Base-by-base conservation (phyloP, 805 yeast species). In the Nadsonia fulvescens region DNA sequence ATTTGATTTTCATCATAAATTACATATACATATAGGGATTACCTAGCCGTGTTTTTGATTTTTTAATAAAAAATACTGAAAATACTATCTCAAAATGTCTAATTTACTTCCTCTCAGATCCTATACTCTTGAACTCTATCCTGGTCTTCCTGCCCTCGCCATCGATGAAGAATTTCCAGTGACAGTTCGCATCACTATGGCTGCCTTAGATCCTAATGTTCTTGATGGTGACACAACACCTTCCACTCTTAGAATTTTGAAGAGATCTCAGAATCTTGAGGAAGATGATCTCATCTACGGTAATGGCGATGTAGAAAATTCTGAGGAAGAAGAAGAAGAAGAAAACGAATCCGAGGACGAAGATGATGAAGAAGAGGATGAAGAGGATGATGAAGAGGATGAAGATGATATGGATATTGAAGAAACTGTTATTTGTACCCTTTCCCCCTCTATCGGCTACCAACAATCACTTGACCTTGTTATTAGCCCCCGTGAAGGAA, bases 401-500 rank as follows among this genome's bases (percentile, higher is more conserved):
- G 73, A 62, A 12, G 71, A 64, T 9, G 83, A 72, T 24, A 77
- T 70, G 29, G 91, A 73, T 28, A 69, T 77, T 44, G 78, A 76
- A 51, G 93, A 79, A 55, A 74, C 60, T 44, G 75, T 82, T 33
- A 58, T 89, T 35, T 76, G 93, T 58, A 89, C 98, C 29, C 64
- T 89, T 37, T 71, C 91, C 29, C 96, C 98, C 53, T 63, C 71
- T 46, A 47, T 63, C 29, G 79, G 71, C 21, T 48, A 38, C 54
- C 99, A 89, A 63, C 96, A 86, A 63, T 61, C 91, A 30, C 51
- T 89, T 31, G 95, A 89, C 47, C 57, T 89, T 38, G 78, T 91
- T 45, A 75, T 89, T 46, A 66, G 74, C 29, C 93, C 96, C 45
- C 86, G 72, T 45, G 98, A 89, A 59, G 93, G 83, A 47, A 81